Percentiles rank a stretch among this genome's conserved stretches.
Conservation (phyloP, 2,329 filamentous ascomycete species). For the Endoconidiophora laricicola region DNA sequence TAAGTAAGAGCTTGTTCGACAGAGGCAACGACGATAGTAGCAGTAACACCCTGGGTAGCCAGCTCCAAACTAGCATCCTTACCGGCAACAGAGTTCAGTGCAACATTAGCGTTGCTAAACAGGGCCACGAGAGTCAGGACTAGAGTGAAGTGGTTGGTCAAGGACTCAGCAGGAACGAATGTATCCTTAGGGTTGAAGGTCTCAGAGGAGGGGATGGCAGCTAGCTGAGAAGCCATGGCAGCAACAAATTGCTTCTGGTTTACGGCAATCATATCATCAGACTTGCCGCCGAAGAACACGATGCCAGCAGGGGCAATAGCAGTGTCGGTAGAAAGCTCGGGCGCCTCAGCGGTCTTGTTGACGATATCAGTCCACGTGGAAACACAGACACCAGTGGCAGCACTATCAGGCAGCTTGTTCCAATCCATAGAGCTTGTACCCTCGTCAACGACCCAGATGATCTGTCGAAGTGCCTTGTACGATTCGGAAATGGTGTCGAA, state of each 20-base stretch:
- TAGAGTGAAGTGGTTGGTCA: constrained; percentile 65
- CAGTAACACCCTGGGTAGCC: constrained; percentile 57
- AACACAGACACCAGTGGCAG: constrained; percentile 58
- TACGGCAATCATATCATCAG: constrained; percentile 63
- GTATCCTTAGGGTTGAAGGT: constrained; percentile 60
- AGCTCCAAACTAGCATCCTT: constrained; percentile 52
- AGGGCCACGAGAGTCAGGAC: constrained; percentile 67
- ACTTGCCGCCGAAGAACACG: constrained; percentile 48
- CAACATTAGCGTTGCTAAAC: constrained; percentile 68
- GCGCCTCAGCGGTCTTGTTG: constrained; percentile 46
- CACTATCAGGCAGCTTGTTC: constrained; percentile 70
- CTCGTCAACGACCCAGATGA: constrained; percentile 86
- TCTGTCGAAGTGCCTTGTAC: constrained; percentile 54
- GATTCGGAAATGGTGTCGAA: constrained; percentile 54
- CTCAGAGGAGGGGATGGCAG: constrained; percentile 57
- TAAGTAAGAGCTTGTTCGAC: constrained; percentile 28
- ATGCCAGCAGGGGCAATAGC: constrained; percentile 37
- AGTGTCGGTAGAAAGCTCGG: constrained; percentile 48
- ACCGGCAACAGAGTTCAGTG: constrained; percentile 75
- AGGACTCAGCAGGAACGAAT: constrained; percentile 68
- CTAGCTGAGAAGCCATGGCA: constrained; percentile 63
- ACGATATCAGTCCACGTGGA: constrained; percentile 89
- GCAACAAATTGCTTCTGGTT: constrained; percentile 72
- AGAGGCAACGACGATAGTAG: constrained; percentile 68
- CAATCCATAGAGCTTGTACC: constrained; percentile 89